Evolutionary conservation across 2,329 filamentous ascomycete genomes (phyloP).

Genomic region (Teratosphaeria gauchensis): DNA sequence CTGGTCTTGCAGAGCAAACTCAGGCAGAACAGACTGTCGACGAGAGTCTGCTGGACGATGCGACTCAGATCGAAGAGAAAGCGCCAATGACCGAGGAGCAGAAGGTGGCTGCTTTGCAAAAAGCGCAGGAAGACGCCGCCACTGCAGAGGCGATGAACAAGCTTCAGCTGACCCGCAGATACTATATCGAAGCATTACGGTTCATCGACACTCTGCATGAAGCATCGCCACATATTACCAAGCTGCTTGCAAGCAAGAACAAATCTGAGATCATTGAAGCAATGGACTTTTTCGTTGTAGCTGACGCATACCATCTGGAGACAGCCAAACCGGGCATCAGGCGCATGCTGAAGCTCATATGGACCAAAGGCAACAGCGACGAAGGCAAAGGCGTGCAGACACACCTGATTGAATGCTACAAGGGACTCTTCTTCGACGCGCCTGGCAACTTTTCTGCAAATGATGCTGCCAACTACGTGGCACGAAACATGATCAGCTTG

Average conservation of each 20-base stretch:
- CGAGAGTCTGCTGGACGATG: constrained; percentile 72
- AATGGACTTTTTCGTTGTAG: constrained; percentile 95
- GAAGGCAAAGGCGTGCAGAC: constrained; percentile 97
- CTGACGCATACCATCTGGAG: constrained; percentile 92
- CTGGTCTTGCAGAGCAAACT: constrained; percentile 59
- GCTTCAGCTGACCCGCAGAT: constrained; percentile 76
- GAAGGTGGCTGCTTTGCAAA: constrained; percentile 61
- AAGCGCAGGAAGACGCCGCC: constrained; percentile 75
- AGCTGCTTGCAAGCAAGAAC: constrained; percentile 86
- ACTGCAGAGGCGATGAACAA: constrained; percentile 83
- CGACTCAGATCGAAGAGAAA: constrained; percentile 66
- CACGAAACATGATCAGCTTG: constrained; percentile 96
- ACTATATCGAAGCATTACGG: constrained; percentile 84
- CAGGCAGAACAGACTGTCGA: constrained; percentile 61
- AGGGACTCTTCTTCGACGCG: constrained; percentile 88
- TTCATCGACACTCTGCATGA: constrained; percentile 89
- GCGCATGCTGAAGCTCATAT: constrained; percentile 92
- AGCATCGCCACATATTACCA: constrained; percentile 69
- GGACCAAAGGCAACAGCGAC: constrained; percentile 98
- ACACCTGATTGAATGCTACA: constrained; percentile 95
- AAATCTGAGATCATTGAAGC: constrained; percentile 98
- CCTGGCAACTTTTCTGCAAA: constrained; percentile 80
- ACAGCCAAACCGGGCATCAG: constrained; percentile 87
- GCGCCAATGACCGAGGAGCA: constrained; percentile 69
- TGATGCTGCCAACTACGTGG: constrained; percentile 89